phyloP scores from a whole-genome alignment of 1,284 basidiomycete species.

The Pseudozyma thailandica region DNA sequence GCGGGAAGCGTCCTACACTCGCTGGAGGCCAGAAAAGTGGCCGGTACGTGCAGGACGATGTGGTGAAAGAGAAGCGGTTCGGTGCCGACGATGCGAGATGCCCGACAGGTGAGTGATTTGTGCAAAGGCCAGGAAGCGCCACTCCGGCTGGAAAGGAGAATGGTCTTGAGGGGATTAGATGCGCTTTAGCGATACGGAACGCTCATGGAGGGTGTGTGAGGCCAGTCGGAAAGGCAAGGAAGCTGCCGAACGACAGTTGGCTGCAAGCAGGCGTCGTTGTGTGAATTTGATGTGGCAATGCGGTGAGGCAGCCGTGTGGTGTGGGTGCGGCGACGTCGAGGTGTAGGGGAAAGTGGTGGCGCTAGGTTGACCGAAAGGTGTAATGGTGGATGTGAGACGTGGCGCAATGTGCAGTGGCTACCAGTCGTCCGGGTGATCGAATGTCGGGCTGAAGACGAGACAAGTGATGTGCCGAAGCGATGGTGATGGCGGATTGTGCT shows the following conservation, averaged over 20 bases:
- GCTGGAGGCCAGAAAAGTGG: neutral
- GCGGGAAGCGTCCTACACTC: conserved; percentile 2
- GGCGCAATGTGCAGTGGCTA: too few relatives aligned
- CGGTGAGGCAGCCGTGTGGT: too few relatives aligned
- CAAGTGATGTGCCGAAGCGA: neutral
- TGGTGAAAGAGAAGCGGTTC: neutral
- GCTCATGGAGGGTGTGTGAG: neutral
- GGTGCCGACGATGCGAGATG: neutral
- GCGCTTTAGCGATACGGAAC: too few relatives aligned
- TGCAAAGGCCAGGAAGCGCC: neutral
- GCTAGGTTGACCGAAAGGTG: too few relatives aligned
- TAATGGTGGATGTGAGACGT: too few relatives aligned
- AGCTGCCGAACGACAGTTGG: neutral
- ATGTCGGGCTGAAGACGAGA: neutral
- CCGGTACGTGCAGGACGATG: conserved; percentile 8
- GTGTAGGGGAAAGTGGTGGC: too few relatives aligned
- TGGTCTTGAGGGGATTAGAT: neutral
- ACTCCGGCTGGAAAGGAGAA: neutral
- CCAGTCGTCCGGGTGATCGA: too few relatives aligned
- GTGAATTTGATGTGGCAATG: too few relatives aligned
- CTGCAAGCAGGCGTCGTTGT: neutral
- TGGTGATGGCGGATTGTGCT: neutral
- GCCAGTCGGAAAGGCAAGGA: neutral
- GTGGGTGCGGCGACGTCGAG: too few relatives aligned
- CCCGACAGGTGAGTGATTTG: neutral